Evolutionary conservation across 495 filamentous ascomycete genomes (phyloP).

Genomic region (Physcia stellaris): DNA sequence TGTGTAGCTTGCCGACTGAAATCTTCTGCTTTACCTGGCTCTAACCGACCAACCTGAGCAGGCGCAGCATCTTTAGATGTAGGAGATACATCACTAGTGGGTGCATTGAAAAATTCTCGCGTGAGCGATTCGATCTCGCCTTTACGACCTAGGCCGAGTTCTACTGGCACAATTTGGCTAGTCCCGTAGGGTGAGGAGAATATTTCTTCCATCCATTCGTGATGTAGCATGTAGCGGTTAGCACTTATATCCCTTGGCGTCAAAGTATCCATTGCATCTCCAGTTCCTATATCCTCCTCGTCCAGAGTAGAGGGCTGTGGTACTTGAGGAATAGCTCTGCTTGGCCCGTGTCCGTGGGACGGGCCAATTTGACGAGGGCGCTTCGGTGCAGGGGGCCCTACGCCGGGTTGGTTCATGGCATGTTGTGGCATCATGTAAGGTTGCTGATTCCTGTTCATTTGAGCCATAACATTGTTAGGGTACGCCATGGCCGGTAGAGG

Average conservation of each 20-base stretch:
- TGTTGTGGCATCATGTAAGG: conserved; percentile 15
- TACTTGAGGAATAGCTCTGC: conserved; percentile 8
- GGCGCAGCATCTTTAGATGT: conserved; percentile 24
- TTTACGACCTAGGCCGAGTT: conserved; percentile 74
- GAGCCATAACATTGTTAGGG: conserved; percentile 17
- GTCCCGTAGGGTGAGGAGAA: conserved; percentile 74
- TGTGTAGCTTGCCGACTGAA: conserved; percentile 61
- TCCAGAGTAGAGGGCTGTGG: conserved; percentile 43
- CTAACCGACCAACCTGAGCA: conserved; percentile 45
- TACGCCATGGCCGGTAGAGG: conserved; percentile 19
- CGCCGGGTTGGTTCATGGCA: conserved; percentile 6
- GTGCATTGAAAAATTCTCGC: conserved; percentile 59
- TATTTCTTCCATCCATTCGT: conserved; percentile 99
- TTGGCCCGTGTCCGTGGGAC: conserved; percentile 6
- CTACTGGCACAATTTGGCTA: conserved; percentile 69
- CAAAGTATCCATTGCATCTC: conserved; percentile 77
- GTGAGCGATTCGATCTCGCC: conserved; percentile 76
- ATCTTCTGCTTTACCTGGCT: conserved; percentile 53
- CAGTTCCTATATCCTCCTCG: conserved; percentile 71
- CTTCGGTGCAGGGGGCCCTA: conserved; percentile 13
- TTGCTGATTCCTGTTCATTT: conserved; percentile 16
- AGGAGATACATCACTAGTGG: conserved; percentile 21
- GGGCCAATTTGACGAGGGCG: conserved; percentile 10
- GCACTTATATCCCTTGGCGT: conserved; percentile 79
- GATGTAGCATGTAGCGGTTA: conserved; percentile 79